A percentile compares a stretch with the other conserved stretches of the same genome.
phyloP scores from a whole-genome alignment of 257 asterid genomes.

The Solanum chilense region DNA sequence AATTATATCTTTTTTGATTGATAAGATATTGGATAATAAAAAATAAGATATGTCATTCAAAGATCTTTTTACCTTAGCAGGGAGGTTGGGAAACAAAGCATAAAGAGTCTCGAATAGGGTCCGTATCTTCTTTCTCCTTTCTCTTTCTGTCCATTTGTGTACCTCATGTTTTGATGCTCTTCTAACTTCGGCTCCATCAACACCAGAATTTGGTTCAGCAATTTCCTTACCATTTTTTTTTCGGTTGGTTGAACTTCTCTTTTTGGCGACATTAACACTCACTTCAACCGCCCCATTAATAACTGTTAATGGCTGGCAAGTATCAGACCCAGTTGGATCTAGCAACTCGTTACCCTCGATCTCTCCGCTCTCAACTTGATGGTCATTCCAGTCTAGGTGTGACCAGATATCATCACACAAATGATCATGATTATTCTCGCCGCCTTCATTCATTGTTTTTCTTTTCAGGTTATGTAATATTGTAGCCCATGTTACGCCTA shows the following conservation, averaged over 20 bases:
- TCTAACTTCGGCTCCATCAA: background rate
- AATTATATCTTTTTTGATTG: too few relatives aligned
- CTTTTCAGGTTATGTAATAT: background rate
- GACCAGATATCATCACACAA: slow-evolving; percentile 18
- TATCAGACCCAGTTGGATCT: background rate
- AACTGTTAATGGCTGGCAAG: background rate
- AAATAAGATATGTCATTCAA: background rate
- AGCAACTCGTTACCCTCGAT: slow-evolving; percentile 4
- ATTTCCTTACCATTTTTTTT: background rate
- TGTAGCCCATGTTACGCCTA: background rate
- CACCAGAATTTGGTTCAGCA: background rate
- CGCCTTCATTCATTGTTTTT: slow-evolving; percentile 24
- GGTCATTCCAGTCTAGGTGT: slow-evolving; percentile 14
- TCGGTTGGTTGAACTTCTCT: background rate
- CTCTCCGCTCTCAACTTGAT: background rate
- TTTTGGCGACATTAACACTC: slow-evolving; percentile 1
- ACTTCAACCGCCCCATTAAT: background rate
- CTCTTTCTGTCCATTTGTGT: slow-evolving; percentile 80
- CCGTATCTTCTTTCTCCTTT: slow-evolving; percentile 86
- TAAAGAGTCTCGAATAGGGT: slow-evolving; percentile 62
- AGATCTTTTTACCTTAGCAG: slow-evolving; percentile 43
- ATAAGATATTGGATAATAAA: background rate
- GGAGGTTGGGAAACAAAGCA: slow-evolving; percentile 73
- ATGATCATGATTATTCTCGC: background rate
- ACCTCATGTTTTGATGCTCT: slow-evolving; percentile 48